Evolutionary conservation across 164 flowering plant species (phyloP).

Genomic region (Tetrastigma voinierianum): DNA sequence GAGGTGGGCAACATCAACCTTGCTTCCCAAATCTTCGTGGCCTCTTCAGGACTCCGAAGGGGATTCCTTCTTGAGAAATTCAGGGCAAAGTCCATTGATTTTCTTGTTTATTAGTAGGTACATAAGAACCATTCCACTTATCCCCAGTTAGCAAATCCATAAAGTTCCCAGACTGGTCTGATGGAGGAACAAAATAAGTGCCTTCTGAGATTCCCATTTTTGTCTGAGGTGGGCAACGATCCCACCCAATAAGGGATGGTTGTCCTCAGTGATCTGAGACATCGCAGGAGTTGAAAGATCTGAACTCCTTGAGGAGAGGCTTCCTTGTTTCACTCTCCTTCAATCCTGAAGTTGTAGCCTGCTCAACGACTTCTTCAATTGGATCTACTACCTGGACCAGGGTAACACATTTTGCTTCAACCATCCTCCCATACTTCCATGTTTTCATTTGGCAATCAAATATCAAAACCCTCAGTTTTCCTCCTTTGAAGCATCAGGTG

Average conservation of each 20-base stretch:
- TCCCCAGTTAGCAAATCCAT: conserved; percentile 33
- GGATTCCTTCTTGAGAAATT: conserved; percentile 4
- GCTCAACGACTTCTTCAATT: conserved; percentile 1
- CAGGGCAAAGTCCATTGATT: conserved; percentile 5
- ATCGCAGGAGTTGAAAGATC: not conserved
- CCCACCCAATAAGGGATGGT: conserved; percentile 2
- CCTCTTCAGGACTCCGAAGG: not conserved
- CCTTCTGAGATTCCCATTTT: conserved; percentile 8
- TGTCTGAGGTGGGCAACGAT: not conserved
- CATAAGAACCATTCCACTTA: conserved; percentile 18
- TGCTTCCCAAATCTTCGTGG: conserved; percentile 5
- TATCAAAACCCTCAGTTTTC: conserved; percentile 6
- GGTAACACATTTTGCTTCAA: conserved; percentile 5
- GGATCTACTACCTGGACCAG: conserved; percentile 3
- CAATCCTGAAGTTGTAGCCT: conserved; percentile 3
- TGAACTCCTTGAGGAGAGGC: conserved; percentile 6
- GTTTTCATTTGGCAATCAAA: not conserved
- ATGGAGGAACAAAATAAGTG: conserved; percentile 6
- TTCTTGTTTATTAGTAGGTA: conserved; percentile 9
- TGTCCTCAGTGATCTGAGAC: conserved; percentile 10
- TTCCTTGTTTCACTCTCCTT: conserved; percentile 6
- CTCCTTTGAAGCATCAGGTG: conserved; percentile 3
- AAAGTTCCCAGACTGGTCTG: conserved; percentile 11
- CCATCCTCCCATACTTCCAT: conserved; percentile 2
- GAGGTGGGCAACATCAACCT: conserved; percentile 5